Base-by-base conservation (phyloP, 75 land plant species). In the Sequoiadendron giganteum region DNA sequence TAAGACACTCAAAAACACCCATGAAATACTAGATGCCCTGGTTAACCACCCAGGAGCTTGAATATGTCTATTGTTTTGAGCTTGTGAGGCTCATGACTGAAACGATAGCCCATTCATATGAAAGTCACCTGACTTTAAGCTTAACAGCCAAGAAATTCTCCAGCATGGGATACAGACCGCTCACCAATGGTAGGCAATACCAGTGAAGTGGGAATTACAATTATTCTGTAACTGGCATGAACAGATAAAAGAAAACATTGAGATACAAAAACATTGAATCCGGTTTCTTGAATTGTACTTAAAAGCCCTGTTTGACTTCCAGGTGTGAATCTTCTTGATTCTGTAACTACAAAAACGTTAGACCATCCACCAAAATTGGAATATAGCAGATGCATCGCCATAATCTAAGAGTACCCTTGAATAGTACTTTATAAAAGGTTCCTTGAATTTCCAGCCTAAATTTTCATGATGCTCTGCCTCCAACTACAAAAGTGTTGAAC, bases 271-370 rank as follows among this genome's bases (percentile, higher is more conserved):
- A 0, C 79, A 76, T 34, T 34, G 39, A 76, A 38, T 34, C 79
- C 3, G 42, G n/a, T n/a, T 47, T 82, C 15, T n/a, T 45, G 48
- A 45, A 45, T 82, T 11, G 4, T 45, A 82, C 10, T 45, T n/a
- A 3, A 47, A 85, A 34, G 65, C 42, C 86, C 38, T 55, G 32
- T 45, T 85, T 85, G 40, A 85, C 21, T 85, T 55, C 28, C 28
- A 85, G 86, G 42, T 85, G 65, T 56, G 42, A 85, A 55, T 55
- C 65, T 85, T 85, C 65, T 34, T 55, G 68, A 54, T 85, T 54
- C 42, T 55, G 56, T 54, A 85, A 55, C 86, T 42, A 82, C 28
- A 82, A 82, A 82, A 7, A 28, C n/a, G 14, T 45, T 28, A 10
- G 47, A 52, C n/a, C 11, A 45, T n/a, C 49, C 52, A 45, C 34